A percentile compares a stretch with the other conserved stretches of the same genome.
Evolutionary conservation across 768 basidiomycete genomes (phyloP).

Genomic region (Neoboletus magnificus): DNA sequence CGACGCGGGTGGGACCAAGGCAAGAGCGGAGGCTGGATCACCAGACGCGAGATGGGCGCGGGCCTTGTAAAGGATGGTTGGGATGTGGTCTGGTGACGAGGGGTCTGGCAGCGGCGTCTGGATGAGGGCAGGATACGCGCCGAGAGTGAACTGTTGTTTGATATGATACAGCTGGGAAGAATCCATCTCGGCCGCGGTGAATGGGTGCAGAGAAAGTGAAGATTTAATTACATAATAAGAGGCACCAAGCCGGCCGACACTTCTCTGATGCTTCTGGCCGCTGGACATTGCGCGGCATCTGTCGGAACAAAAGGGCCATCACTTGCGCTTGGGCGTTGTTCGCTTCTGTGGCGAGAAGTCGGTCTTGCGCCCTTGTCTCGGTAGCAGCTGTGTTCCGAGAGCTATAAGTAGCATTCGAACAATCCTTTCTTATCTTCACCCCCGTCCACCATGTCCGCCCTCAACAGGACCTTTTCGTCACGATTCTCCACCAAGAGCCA

Average conservation of each 20-base stretch:
- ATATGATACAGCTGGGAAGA: conserved; percentile 64
- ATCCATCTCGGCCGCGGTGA: conserved; percentile 32
- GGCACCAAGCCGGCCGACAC: no score
- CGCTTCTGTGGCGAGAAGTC: conserved; percentile 14
- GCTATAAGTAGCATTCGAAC: conserved; percentile 27
- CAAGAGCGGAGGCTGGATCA: conserved; percentile 52
- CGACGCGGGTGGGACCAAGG: conserved; percentile 52
- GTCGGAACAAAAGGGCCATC: neutral
- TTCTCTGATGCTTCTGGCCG: no score
- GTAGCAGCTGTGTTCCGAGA: conserved; percentile 2
- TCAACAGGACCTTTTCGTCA: conserved; percentile 29
- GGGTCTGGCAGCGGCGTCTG: conserved; percentile 54
- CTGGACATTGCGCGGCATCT: conserved; percentile 3
- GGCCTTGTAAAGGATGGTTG: conserved; percentile 71
- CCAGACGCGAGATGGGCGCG: conserved; percentile 73
- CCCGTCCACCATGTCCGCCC: conserved; percentile 23
- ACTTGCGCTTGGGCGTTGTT: conserved; percentile 13
- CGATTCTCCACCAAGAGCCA: conserved; percentile 30
- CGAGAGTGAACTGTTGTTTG: conserved; percentile 75
- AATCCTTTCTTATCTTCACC: neutral
- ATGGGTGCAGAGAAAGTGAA: neutral
- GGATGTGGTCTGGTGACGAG: conserved; percentile 60
- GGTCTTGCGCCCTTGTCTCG: conserved; percentile 16
- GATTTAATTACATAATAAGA: neutral
- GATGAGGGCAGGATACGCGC: conserved; percentile 66